Evolutionary conservation across 192 early-diverging fungal species (phyloP), one percentile per base, ranked within the genome.

Genomic region (Diversispora eburnea): DNA sequence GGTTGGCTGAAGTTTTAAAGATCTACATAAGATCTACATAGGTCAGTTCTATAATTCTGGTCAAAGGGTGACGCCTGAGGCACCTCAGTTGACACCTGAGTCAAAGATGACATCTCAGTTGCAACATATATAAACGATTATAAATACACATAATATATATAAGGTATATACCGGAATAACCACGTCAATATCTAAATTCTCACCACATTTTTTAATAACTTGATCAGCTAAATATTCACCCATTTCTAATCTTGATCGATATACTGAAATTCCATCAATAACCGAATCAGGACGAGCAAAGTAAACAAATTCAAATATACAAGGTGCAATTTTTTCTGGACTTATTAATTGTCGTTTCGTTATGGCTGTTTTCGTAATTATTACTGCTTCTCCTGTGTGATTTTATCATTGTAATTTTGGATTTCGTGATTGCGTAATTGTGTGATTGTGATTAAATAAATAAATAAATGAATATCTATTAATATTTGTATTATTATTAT

Each of bases 241-340:
- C 96, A 99, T 98, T 65, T 92, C 93, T 76, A 99, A 78, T 56
- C 98, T 92, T 55, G 95, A 86, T 76, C 96, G 95, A 89, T 99
- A 99, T 22, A 99, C 98, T 5, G 96, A 98, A 64, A 99, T 92
- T 15, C 95, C 95, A 79, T 99, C 96, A 74, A 99, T 96, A 70
- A 98, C 96, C 39, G 94, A 95, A 83, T 99, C 98, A 15, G 96
- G 96, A 17, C 98, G 90, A 4, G 97, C 97, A 90, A 98, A 99
- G 86, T 99, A 94, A 60, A 99, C 98, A 75, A 95, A 98, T 83
- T 99, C 98, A 76, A 99, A 99, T 79, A 99, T 95, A 83, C 96
- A 98, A 39, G 96, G 98, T n/a, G 98, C 86, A 57, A 87, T 82
- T 51, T 72, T 55, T 33, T 81, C 80, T 43, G 83, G 67, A 3